Percentiles rank a stretch among this genome's conserved stretches.
Evolutionary conservation across 169 alveolate genomes (phyloP).

Genomic region (Plasmodium yoelii): DNA sequence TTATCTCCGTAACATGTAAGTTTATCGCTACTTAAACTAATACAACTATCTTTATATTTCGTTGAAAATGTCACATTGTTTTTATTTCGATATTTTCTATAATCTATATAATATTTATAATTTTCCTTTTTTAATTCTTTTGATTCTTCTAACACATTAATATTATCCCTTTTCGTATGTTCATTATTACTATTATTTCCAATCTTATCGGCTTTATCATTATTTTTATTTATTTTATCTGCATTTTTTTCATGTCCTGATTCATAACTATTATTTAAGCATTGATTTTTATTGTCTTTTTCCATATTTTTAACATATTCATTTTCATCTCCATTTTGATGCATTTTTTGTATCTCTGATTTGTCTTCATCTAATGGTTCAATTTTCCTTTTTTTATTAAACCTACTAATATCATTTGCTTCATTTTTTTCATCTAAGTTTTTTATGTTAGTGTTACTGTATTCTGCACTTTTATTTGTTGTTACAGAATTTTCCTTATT

Average conservation of each 20-base stretch:
- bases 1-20: conserved; percentile 76
- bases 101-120: conserved; percentile 51
- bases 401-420: background rate
- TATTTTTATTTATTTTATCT: background rate
- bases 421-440: background rate
- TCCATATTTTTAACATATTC: background rate
- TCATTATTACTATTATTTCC: background rate
- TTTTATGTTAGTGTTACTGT: background rate
- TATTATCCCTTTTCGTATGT: background rate
- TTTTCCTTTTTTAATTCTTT: conserved; percentile 28
- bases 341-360: too few species aligned
- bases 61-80: conserved; percentile 67
- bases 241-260: background rate
- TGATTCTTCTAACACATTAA: background rate
- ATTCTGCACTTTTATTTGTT: background rate
- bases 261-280: background rate
- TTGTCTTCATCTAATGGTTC: background rate
- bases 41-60: conserved; percentile 67
- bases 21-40: conserved; percentile 51
- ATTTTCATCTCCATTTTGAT: background rate
- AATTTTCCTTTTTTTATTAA: background rate
- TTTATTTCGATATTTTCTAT: conserved; percentile 43
- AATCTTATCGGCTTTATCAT: background rate
- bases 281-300: background rate
- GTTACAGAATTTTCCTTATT: too few species aligned